Evolutionary conservation across 495 filamentous ascomycete species (phyloP).

Genomic region (Aspergillus bertholletiae): DNA sequence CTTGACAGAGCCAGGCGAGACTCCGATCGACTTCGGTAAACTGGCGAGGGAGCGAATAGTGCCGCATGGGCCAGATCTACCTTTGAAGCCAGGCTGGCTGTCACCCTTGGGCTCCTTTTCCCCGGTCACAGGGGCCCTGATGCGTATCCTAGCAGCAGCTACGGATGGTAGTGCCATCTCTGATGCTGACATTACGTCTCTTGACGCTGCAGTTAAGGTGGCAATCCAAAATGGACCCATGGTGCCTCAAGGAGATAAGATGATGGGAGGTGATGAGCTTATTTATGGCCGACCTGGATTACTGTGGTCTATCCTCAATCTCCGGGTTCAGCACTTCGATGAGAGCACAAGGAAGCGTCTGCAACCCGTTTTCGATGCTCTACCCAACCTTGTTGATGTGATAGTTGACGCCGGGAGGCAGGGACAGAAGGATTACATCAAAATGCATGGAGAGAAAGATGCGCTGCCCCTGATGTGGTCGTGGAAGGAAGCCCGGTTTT

Average conservation of each 20-base stretch:
- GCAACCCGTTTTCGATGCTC: constrained; percentile 17
- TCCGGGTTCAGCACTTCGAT: constrained; percentile 23
- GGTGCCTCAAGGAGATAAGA: constrained; percentile 25
- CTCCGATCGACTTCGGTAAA: constrained; percentile 21
- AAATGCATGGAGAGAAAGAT: constrained; percentile 26
- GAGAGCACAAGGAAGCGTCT: constrained; percentile 16
- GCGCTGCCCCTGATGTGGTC: constrained; percentile 45
- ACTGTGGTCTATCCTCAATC: constrained; percentile 38
- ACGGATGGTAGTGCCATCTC: constrained; percentile 13
- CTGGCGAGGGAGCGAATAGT: constrained; percentile 30
- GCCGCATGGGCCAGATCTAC: constrained; percentile 20
- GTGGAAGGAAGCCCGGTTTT: constrained; percentile 40
- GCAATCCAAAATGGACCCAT: constrained; percentile 32
- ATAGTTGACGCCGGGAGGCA: constrained; percentile 35
- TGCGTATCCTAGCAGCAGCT: constrained; percentile 22
- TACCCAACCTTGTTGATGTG: constrained; percentile 29
- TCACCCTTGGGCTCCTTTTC: constrained; percentile 31
- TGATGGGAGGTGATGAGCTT: constrained; percentile 40
- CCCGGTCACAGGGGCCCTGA: constrained; percentile 23
- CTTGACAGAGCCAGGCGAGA: constrained; percentile 7
- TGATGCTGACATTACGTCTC: constrained; percentile 21
- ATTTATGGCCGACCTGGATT: constrained; percentile 43
- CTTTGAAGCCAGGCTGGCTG: constrained; percentile 25
- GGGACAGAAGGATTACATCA: constrained; percentile 25
- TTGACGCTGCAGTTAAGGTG: constrained; percentile 26